Evolutionary conservation across 129 eudicot genomes (phyloP).

Genomic region (Chrysanthemum makinoi): DNA sequence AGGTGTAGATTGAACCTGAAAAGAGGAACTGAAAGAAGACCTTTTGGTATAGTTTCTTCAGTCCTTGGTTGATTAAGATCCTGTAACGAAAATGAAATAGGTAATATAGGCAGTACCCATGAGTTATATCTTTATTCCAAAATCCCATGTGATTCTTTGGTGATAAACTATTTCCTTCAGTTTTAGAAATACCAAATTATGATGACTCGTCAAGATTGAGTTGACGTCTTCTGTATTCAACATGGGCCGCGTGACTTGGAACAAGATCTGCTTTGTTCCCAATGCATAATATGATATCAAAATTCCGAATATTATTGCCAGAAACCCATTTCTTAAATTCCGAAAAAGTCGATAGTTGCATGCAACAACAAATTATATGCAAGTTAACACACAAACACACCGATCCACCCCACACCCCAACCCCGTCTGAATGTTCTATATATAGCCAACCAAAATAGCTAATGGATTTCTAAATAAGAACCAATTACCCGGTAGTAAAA

Average conservation of each 20-base stretch:
- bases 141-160: too few species aligned
- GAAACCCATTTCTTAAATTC: constrained; percentile 81
- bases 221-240: constrained; percentile 62
- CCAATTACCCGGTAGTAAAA: too few species aligned
- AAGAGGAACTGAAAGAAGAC: constrained; percentile 71
- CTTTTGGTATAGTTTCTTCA: constrained; percentile 72
- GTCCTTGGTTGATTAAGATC: constrained; percentile 66
- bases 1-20: constrained; percentile 57
- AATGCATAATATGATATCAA: constrained; percentile 78
- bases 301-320: constrained; percentile 55
- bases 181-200: constrained; percentile 77
- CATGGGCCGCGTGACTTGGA: constrained; percentile 84
- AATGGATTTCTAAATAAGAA: too few species aligned
- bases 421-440: too few species aligned
- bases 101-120: too few species aligned
- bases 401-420: too few species aligned
- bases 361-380: background rate
- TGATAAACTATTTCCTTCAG: constrained; percentile 24
- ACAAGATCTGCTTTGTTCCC: constrained; percentile 98
- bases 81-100: constrained; percentile 35
- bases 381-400: too few species aligned
- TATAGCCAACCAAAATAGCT: too few species aligned
- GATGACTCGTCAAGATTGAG: constrained; percentile 47
- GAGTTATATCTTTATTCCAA: too few species aligned
- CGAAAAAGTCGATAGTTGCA: constrained; percentile 64